Evolutionary conservation across 1,139 yeast genomes (phyloP).

Genomic region (Scheffersomyces titani): DNA sequence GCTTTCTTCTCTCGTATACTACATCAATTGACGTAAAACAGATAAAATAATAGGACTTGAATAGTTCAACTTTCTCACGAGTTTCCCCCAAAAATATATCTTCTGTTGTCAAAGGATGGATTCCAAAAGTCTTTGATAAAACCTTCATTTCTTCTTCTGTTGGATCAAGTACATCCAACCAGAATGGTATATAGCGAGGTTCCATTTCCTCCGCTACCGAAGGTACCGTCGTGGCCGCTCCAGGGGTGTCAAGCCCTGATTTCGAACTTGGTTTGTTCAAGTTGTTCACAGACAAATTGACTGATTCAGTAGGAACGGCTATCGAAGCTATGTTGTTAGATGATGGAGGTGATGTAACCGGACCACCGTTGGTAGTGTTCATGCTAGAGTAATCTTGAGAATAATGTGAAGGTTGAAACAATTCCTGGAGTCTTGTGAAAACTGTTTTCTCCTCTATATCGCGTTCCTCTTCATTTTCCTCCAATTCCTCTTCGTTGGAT

Average conservation of each 20-base stretch:
- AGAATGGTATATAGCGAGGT: slow-evolving; percentile 55
- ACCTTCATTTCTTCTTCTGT: slow-evolving; percentile 97
- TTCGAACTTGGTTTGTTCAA: slow-evolving; percentile 44
- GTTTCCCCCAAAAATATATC: slow-evolving; percentile 94
- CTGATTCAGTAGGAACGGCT: slow-evolving; percentile 11
- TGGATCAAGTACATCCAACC: slow-evolving; percentile 92
- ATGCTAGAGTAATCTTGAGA: slow-evolving; percentile 11
- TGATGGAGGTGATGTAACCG: slow-evolving; percentile 6
- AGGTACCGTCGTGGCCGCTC: slow-evolving; percentile 13
- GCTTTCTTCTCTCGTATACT: slow-evolving; percentile 66
- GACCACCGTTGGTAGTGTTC: not conserved
- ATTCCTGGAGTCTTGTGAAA: slow-evolving; percentile 21
- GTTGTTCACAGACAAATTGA: slow-evolving; percentile 66
- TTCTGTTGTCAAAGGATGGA: slow-evolving; percentile 94
- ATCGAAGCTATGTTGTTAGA: slow-evolving; percentile 10
- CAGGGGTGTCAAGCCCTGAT: slow-evolving; percentile 12
- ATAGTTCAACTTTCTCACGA: slow-evolving; percentile 91
- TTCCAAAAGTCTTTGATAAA: slow-evolving; percentile 84
- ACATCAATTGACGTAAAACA: slow-evolving; percentile 93
- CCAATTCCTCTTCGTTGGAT: slow-evolving; percentile 1
- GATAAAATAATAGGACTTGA: slow-evolving; percentile 85
- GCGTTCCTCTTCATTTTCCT: slow-evolving; percentile 8
- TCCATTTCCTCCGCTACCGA: slow-evolving; percentile 8
- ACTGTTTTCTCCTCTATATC: slow-evolving; percentile 14
- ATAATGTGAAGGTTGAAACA: slow-evolving; percentile 32